Evolutionary conservation across 2,329 filamentous ascomycete species (phyloP), one percentile per base, ranked within the genome.

Genomic region (Talaromyces sp.): DNA sequence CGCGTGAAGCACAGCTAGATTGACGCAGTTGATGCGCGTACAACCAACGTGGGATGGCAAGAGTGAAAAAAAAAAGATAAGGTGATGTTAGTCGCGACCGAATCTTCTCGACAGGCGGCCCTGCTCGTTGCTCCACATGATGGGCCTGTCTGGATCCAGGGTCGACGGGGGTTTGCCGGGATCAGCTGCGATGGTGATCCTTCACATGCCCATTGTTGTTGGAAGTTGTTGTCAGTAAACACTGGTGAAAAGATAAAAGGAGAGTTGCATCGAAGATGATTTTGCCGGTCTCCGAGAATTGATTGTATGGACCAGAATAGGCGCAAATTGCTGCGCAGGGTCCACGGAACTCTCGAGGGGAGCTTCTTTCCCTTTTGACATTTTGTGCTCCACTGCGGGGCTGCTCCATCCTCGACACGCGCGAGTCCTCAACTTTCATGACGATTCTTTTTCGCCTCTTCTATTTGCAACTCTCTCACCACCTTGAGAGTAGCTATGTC

Each of bases 71-170:
- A 24, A 3, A 19, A 24, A 19, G 39, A n/a, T 48, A 16, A 16
- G 37, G 27, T 9, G 16, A 24, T 39, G 33, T 19, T 37, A 13
- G 60, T 31, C 48, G 47, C 60, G 33, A 8, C 45, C 59, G 59
- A 61, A 61, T 7, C 45, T 61, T 50, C 45, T 50, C 58, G 57
- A 45, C 56, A 39, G 33, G 52, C 52, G 31, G 24, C 19, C 39
- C 57, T 24, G 41, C 11, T 37, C 22, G n/a, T 47, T 47, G 41
- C 59, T 61, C 59, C 43, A 61, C 59, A 61, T 61, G 47, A 56
- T 56, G 52, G 52, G 11, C 52, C 52, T 56, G 31, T 22, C n/a
- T 56, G 50, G 50, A 56, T 35, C 16, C 50, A 19, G 50, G 31
- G 31, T 56, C 5, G 33, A 19, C 31, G 31, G n/a, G 19, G 3